Percentiles rank a stretch among this genome's conserved stretches.
phyloP scores from a whole-genome alignment of 257 asterid genomes.

The Solanum infundibuliforme region DNA sequence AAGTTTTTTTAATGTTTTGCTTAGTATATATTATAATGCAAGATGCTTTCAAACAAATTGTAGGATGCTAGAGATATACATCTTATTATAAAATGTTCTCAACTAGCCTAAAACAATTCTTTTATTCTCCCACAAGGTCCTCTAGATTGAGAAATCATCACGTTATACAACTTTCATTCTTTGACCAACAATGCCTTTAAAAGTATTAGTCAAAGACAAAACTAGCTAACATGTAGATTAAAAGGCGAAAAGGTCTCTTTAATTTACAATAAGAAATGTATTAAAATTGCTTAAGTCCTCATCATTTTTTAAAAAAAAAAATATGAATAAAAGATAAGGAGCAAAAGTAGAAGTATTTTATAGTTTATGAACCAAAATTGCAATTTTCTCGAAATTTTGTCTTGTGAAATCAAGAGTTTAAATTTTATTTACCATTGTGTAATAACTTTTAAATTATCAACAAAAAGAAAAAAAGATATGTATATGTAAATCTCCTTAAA shows the following conservation, averaged over 20 bases:
- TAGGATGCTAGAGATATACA: background rate
- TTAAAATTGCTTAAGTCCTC: background rate
- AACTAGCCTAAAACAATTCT: background rate
- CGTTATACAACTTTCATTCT: constrained; percentile 8
- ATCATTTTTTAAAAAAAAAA: background rate
- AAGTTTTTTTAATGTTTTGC: background rate
- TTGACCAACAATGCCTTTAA: constrained; percentile 18
- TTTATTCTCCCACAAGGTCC: background rate
- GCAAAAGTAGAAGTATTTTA: background rate
- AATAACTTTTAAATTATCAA: background rate
- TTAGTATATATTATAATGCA: background rate
- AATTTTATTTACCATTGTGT: background rate
- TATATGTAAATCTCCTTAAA: background rate
- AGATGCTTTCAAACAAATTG: background rate
- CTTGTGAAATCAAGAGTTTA: background rate
- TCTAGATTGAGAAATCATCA: constrained; percentile 25
- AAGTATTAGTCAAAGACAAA: constrained; percentile 1
- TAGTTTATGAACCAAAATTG: background rate
- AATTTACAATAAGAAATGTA: background rate
- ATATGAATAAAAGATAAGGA: background rate
- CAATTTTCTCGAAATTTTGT: background rate
- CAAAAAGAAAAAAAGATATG: background rate
- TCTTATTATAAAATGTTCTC: background rate
- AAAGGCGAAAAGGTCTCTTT: background rate
- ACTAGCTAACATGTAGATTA: background rate